Percentiles rank a stretch among this genome's conserved stretches.
These are phyloP conservation scores for Naganishia sp. DNA, from an alignment of 1,284 basidiomycete species.

Conservation along the genomic window DNA sequence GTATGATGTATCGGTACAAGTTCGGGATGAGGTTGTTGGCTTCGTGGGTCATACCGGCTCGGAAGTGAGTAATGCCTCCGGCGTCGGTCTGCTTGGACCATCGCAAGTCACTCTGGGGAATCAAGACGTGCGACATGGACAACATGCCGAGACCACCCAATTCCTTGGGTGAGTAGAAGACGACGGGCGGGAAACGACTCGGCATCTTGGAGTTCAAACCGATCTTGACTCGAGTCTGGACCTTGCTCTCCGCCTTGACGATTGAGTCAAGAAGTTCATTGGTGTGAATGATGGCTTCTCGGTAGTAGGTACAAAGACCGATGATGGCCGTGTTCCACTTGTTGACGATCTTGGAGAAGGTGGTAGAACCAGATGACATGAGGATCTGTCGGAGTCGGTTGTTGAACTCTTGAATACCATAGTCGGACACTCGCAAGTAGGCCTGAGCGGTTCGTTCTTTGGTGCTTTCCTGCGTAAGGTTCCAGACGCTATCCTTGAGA, in stretches of 20 bases:
- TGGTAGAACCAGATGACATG: constrained; percentile 98
- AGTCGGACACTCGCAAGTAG: constrained; percentile 94
- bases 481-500: constrained; percentile 96
- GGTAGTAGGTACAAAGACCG: constrained; percentile 96
- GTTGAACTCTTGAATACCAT: constrained; percentile 94
- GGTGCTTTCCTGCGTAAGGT: constrained; percentile 89
- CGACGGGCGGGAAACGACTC: constrained; percentile 91
- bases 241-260: constrained; percentile 97
- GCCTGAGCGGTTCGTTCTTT: constrained; percentile 98
- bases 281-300: constrained; percentile 97
- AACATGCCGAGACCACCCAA: constrained; percentile 97
- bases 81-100: constrained; percentile 99
- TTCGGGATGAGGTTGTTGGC: constrained; percentile 94
- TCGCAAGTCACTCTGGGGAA: constrained; percentile 92
- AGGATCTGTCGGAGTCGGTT: constrained; percentile 94
- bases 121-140: constrained; percentile 98
- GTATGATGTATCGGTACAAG: constrained; percentile 95
- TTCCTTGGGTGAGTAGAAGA: constrained; percentile 96
- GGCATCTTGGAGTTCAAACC: constrained; percentile 99
- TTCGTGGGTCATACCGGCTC: constrained; percentile 93
- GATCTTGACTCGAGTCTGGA: constrained; percentile 98
- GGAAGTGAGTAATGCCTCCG: constrained; percentile 91
- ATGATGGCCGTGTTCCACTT: constrained; percentile 98
- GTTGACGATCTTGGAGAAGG: constrained; percentile 99
- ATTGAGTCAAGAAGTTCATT: constrained; percentile 90